Evolutionary conservation across 2,329 filamentous ascomycete species (phyloP), one percentile per base, ranked within the genome.

Genomic region (Gaeumannomyces tritici): DNA sequence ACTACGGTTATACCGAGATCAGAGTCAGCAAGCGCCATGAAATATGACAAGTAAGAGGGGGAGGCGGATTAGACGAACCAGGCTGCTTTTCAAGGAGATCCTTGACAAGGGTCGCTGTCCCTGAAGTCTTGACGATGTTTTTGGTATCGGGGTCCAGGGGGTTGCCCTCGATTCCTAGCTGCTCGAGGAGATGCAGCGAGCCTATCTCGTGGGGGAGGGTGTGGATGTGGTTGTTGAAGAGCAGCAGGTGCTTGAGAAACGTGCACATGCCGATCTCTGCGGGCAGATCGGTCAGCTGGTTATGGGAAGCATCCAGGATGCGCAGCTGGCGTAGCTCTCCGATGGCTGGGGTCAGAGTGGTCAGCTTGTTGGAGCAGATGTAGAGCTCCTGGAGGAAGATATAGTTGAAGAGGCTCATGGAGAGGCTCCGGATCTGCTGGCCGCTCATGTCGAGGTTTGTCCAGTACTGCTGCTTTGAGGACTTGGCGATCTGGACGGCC

Each of bases 231-330:
- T 99, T 99, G 77, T 96, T 92, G 73, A 96, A 97, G 2, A 97
- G 80, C 31, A 93, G 79, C 6, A 99, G 81, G 67, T 90, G 87
- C 75, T 91, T 92, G 62, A 99, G 80, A 68, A 93, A 95, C 31
- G 93, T 95, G 69, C 96, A 91, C 93, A 98, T 99, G 71, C 95
- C 95, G 64, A 99, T 86, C 77, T 99, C 93, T 27, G 90, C 84
- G 1, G 95, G 95, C 4, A 99, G 79, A 66, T 89, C 86, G 11
- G 83, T 83, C 64, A 99, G 81, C 65, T 93, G 85, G 74, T 99
- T 99, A 76, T 89, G 87, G 0, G 95, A 98, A 3, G 93, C 82
- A 74, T 99, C 93, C 59, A 99, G 83, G 70, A 93, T 84, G 47
- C 86, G 89, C 59, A 99, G 78, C 66, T 89, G 88, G 66, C 93